phyloP scores from a whole-genome alignment of 306 rosid genomes.

The Hylodesmum podocarpum region DNA sequence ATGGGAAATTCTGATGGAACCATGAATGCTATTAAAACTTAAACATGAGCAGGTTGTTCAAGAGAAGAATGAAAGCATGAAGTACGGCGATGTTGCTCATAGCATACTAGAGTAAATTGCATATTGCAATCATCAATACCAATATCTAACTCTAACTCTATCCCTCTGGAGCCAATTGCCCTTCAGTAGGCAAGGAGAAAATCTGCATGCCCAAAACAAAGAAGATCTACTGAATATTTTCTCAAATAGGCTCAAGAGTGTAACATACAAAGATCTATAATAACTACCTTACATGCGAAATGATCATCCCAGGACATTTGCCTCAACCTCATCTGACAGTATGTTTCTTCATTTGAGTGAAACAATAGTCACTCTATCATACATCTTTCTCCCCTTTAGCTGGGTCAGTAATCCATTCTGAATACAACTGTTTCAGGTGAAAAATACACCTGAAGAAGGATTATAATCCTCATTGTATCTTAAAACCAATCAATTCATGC shows the following conservation, averaged over 20 bases:
- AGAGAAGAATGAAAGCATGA: constrained; percentile 22
- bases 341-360: constrained; percentile 18
- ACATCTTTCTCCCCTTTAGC: constrained; percentile 30
- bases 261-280: constrained; percentile 20
- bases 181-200: constrained; percentile 33
- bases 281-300: constrained; percentile 47
- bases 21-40: not conserved
- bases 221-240: constrained; percentile 31
- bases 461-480: constrained; percentile 28
- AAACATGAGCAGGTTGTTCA: not conserved
- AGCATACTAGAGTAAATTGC: not conserved
- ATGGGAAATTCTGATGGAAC: constrained; percentile 8
- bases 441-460: constrained; percentile 26
- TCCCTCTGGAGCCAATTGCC: constrained; percentile 36
- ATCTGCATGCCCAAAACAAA: constrained; percentile 56
- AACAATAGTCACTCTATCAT: constrained; percentile 28
- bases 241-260: constrained; percentile 21
- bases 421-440: constrained; percentile 36
- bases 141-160: constrained; percentile 30
- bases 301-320: constrained; percentile 37
- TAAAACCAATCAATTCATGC: constrained; percentile 20
- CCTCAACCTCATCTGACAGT: constrained; percentile 34
- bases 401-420: constrained; percentile 28
- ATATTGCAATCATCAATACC: constrained; percentile 23
- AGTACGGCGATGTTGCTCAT: constrained; percentile 22